Conservation (phyloP, 345 rosid genomes). For the Adansonia digitata region DNA sequence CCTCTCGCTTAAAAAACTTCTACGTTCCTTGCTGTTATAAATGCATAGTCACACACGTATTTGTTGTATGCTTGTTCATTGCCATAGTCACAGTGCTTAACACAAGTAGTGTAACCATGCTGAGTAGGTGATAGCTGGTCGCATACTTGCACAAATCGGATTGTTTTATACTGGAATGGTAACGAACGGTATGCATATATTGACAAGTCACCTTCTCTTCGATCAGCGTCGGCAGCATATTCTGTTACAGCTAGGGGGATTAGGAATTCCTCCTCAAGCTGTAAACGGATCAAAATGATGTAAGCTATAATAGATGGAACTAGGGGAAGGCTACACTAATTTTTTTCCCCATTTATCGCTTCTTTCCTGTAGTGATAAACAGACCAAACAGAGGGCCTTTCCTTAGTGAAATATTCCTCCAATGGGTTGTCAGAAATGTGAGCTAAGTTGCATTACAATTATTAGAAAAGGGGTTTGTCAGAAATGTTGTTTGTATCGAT, state of each 20-base stretch:
- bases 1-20: background rate
- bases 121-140: conserved; percentile 94
- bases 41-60: background rate
- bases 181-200: conserved; percentile 70
- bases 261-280: conserved; percentile 48
- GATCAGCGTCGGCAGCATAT: conserved; percentile 78
- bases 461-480: too few species aligned
- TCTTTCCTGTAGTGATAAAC: conserved; percentile 9
- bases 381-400: background rate
- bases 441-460: too few species aligned
- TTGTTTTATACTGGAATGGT: conserved; percentile 81
- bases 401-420: too few species aligned
- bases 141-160: conserved; percentile 78
- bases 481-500: too few species aligned
- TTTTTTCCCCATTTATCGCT: background rate
- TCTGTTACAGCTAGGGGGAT: conserved; percentile 65
- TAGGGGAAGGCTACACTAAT: background rate
- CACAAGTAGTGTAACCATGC: conserved; percentile 1
- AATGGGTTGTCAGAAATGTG: too few species aligned
- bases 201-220: conserved; percentile 85
- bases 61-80: background rate
- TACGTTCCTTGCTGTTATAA: background rate
- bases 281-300: conserved; percentile 64
- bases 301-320: conserved; percentile 14
- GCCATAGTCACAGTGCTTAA: background rate